A percentile compares a stretch with the other conserved stretches of the same genome.
Conservation (phyloP, 2,329 filamentous ascomycete genomes). For the Ophiosphaerella korrae region DNA sequence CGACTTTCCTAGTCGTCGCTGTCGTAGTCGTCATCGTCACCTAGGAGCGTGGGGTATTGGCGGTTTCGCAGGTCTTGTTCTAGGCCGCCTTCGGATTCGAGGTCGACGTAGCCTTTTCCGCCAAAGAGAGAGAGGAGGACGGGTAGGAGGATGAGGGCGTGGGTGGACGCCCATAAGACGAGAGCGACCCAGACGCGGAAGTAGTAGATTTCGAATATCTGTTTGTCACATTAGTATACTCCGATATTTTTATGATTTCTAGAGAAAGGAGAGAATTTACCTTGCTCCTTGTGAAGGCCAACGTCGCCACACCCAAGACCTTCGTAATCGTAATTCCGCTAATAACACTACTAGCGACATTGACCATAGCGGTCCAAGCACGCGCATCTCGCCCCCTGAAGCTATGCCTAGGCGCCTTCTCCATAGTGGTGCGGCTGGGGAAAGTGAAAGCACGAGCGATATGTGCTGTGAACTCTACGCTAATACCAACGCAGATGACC, state of each 20-base stretch:
- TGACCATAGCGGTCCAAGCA: slow-evolving; percentile 90
- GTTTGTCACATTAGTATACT: not conserved
- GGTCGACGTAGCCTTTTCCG: slow-evolving; percentile 82
- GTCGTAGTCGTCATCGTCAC: slow-evolving; percentile 72
- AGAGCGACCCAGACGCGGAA: slow-evolving; percentile 95
- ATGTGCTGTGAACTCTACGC: slow-evolving; percentile 96
- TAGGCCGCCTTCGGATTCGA: slow-evolving; percentile 83
- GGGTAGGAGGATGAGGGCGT: slow-evolving; percentile 89
- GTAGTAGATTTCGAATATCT: slow-evolving; percentile 98
- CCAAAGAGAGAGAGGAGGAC: slow-evolving; percentile 86
- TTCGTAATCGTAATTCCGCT: slow-evolving; percentile 97
- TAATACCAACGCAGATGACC: slow-evolving; percentile 95
- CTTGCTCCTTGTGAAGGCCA: slow-evolving; percentile 94
- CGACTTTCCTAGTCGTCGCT: slow-evolving; percentile 32
- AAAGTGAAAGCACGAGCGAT: slow-evolving; percentile 96
- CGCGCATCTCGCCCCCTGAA: slow-evolving; percentile 84
- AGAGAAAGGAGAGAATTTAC: slow-evolving; percentile 19
- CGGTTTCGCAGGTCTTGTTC: slow-evolving; percentile 85
- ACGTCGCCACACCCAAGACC: slow-evolving; percentile 84
- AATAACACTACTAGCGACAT: slow-evolving; percentile 93
- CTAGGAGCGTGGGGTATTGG: slow-evolving; percentile 74
- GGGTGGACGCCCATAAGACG: slow-evolving; percentile 84
- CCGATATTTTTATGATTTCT: too few relatives aligned
- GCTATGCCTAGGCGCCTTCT: slow-evolving; percentile 71
- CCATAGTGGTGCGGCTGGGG: slow-evolving; percentile 80